Percentiles rank a stretch among this genome's conserved stretches.
phyloP scores from a whole-genome alignment of 441 rosid genomes.

The Metrosideros polymorpha region DNA sequence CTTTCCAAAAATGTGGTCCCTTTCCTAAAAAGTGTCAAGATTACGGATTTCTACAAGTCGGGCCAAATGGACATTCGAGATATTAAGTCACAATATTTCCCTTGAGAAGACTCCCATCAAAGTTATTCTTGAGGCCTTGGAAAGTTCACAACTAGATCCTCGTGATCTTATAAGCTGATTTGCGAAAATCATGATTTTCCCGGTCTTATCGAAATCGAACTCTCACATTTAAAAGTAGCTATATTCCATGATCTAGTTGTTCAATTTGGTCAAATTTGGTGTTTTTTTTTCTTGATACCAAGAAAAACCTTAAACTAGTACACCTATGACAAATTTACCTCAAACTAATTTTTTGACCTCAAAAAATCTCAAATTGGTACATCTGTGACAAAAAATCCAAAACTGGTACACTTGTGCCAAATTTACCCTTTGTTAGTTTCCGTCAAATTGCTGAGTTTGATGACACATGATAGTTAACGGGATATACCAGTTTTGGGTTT shows the following conservation, averaged over 20 bases:
- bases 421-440: too few relatives aligned
- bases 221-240: neutral
- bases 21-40: neutral
- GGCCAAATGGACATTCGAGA: neutral
- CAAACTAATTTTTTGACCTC: too few relatives aligned
- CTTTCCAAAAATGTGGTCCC: neutral
- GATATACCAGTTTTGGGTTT: too few relatives aligned
- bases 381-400: too few relatives aligned
- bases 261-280: neutral
- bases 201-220: accelerated
- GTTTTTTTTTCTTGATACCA: too few relatives aligned
- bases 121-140: neutral
- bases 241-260: accelerated
- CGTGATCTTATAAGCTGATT: neutral
- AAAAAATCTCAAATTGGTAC: too few relatives aligned
- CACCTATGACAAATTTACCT: too few relatives aligned
- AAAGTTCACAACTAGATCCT: neutral
- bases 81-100: neutral
- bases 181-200: neutral
- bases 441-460: too few relatives aligned
- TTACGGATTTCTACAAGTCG: accelerated
- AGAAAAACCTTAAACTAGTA: too few relatives aligned
- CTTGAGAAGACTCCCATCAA: neutral
- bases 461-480: too few relatives aligned
- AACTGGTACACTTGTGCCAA: too few relatives aligned